A percentile compares a stretch with the other conserved stretches of the same genome.
phyloP scores from a whole-genome alignment of 768 basidiomycete genomes.

The Rubroboletus satanas region DNA sequence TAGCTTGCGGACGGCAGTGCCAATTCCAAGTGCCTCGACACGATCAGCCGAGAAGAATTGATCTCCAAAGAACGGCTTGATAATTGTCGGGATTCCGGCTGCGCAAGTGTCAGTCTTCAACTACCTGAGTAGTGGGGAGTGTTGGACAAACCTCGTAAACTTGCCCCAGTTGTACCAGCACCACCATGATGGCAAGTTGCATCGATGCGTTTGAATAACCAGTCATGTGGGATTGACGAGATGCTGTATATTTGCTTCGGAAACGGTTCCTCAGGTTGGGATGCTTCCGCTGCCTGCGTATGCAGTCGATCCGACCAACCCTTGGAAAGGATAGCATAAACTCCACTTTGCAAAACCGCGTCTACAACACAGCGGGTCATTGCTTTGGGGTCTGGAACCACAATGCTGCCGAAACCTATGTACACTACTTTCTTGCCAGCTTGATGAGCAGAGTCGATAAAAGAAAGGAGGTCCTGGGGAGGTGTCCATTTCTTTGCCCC shows the following conservation, averaged over 20 bases:
- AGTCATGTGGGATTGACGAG: slow-evolving; percentile 88
- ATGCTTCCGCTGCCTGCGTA: slow-evolving; percentile 53
- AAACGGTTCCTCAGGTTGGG: slow-evolving; percentile 64
- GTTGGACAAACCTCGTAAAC: slow-evolving; percentile 67
- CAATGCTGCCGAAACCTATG: slow-evolving; percentile 96
- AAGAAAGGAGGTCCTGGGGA: slow-evolving; percentile 71
- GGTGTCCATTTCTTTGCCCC: slow-evolving; percentile 87
- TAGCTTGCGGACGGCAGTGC: slow-evolving; percentile 82
- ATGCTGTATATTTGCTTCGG: slow-evolving; percentile 82
- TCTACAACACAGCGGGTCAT: slow-evolving; percentile 93
- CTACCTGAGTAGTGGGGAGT: background rate
- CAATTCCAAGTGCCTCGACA: slow-evolving; percentile 94
- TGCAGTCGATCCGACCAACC: slow-evolving; percentile 95
- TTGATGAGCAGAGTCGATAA: slow-evolving; percentile 75
- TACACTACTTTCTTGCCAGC: slow-evolving; percentile 89
- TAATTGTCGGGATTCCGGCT: slow-evolving; percentile 94
- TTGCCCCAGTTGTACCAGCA: slow-evolving; percentile 94
- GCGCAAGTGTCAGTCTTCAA: slow-evolving; percentile 1
- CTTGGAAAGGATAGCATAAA: slow-evolving; percentile 91
- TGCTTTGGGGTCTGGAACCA: slow-evolving; percentile 88
- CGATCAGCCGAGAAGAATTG: slow-evolving; percentile 98
- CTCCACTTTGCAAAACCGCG: slow-evolving; percentile 81
- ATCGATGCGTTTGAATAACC: slow-evolving; percentile 90
- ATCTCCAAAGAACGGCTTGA: slow-evolving; percentile 97
- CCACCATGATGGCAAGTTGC: slow-evolving; percentile 99